Evolutionary conservation across 352 stramenopile genomes (phyloP).

Genomic region (Globisporangium spinosum): DNA sequence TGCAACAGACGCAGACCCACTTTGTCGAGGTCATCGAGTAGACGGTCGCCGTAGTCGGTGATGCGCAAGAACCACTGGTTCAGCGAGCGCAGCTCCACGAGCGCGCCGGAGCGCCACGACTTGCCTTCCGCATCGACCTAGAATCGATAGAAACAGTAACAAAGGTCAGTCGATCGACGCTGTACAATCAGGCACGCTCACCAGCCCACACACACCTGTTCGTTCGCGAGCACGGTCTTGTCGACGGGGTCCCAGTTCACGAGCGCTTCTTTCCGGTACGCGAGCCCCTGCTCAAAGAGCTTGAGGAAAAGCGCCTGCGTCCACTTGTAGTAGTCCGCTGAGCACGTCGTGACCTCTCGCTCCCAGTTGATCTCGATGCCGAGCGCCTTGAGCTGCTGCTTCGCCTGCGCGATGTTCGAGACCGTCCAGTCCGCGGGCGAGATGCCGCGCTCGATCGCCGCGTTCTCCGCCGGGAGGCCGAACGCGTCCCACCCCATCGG

Average conservation of each 20-base stretch:
- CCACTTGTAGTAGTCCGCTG: constrained; percentile 97
- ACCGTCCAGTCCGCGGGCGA: constrained; percentile 94
- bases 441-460: constrained; percentile 96
- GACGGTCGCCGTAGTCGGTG: constrained; percentile 96
- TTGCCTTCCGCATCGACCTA: constrained; percentile 88
- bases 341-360: constrained; percentile 95
- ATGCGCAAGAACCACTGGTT: constrained; percentile 99
- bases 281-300: constrained; percentile 95
- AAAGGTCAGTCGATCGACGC: not conserved
- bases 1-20: constrained; percentile 29
- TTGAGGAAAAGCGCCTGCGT: constrained; percentile 99
- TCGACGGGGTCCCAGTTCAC: constrained; percentile 99
- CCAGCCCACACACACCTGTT: constrained; percentile 83
- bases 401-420: constrained; percentile 97
- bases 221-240: constrained; percentile 98
- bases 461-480: constrained; percentile 99
- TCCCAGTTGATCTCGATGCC: constrained; percentile 98
- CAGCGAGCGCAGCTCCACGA: constrained; percentile 93
- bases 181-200: not conserved
- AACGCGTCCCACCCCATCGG: constrained; percentile 99
- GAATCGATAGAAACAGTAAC: not conserved
- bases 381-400: constrained; percentile 94
- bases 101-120: constrained; percentile 94
- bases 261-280: constrained; percentile 93
- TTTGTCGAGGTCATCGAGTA: constrained; percentile 94